Base-by-base conservation (phyloP, 768 basidiomycete genomes). In the Hericium alpestre region DNA sequence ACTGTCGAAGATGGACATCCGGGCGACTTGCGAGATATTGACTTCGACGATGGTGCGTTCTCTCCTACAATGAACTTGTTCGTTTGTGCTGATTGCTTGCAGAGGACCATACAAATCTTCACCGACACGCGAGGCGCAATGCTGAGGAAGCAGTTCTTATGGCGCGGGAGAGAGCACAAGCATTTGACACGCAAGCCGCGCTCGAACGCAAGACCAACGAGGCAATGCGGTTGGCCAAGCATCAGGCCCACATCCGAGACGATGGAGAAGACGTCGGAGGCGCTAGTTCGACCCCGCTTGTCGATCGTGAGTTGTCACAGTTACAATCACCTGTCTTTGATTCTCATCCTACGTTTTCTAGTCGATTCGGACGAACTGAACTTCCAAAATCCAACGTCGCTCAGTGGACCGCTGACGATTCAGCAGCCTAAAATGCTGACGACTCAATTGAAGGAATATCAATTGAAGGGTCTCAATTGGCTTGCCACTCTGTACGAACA, bases 401-500 rank as follows among this genome's bases (percentile, higher is more conserved):
- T 94, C 61, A 88, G 79, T 49, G 93, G 91, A 9, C 82, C 84
- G 9, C 72, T 93, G 62, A 90, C 87, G 4, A 87, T 98, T 63
- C 80, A 81, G 18, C 96, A 99, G 66, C 96, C 96, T 7, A 84
- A 83, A 70, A 95, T 98, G 90, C 76, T 99, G 60, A 92, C 93
- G 81, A 93, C 93, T 8, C 90, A 92, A 63, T 74, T 99, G 55
- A 99, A 99, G 71, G 96, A 99, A 69, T 99, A 98, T 68, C 96
- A 99, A 69, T 71, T 99, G 56, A 98, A 98, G 66, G 96, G 96
- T 60, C 77, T 99, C 38, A 98, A 96, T 61, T 99, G 96, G 96
- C 76, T 99, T 23, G 96, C 87, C 16, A 96, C 94, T 15, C 75
- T 99, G 20, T 99, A 98, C 66, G 96, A 98, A 68, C 95, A 98